Conservation (phyloP, 257 asterid species). For the Nicotiana noctiflora region DNA sequence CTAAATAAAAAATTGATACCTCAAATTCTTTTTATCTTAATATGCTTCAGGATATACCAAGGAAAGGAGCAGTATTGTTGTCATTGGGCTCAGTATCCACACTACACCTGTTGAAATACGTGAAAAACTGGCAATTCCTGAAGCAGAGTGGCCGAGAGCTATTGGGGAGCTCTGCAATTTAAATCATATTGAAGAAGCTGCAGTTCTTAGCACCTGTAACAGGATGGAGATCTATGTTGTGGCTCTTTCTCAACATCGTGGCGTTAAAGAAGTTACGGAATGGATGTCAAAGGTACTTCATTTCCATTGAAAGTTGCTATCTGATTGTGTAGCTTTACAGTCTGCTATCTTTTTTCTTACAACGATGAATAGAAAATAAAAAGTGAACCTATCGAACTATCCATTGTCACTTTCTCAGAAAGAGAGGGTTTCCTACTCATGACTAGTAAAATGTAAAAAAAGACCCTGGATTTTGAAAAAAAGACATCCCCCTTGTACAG, state of each 20-base stretch:
- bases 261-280: slow-evolving; percentile 92
- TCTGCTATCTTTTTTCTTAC: background rate
- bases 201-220: slow-evolving; percentile 95
- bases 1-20: background rate
- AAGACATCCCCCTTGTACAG: background rate
- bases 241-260: slow-evolving; percentile 91
- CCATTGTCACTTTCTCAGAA: background rate
- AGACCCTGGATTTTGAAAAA: no score
- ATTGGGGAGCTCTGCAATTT: slow-evolving; percentile 72
- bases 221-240: slow-evolving; percentile 90
- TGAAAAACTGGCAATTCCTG: slow-evolving; percentile 91
- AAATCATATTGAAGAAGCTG: slow-evolving; percentile 95
- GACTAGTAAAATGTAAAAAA: background rate
- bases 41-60: slow-evolving; percentile 64
- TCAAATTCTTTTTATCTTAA: background rate
- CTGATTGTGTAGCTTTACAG: background rate
- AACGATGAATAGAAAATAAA: background rate
- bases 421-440: background rate
- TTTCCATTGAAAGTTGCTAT: background rate
- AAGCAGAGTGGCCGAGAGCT: slow-evolving; percentile 94
- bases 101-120: slow-evolving; percentile 86
- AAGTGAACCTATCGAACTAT: background rate
- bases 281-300: slow-evolving; percentile 87
- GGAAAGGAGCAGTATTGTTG: slow-evolving; percentile 87
- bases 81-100: slow-evolving; percentile 79